A percentile compares a stretch with the other conserved stretches of the same genome.
These are phyloP conservation scores for Beauveria sp. DNA, from an alignment of 2,329 filamentous ascomycete genomes.

Conservation along the genomic window DNA sequence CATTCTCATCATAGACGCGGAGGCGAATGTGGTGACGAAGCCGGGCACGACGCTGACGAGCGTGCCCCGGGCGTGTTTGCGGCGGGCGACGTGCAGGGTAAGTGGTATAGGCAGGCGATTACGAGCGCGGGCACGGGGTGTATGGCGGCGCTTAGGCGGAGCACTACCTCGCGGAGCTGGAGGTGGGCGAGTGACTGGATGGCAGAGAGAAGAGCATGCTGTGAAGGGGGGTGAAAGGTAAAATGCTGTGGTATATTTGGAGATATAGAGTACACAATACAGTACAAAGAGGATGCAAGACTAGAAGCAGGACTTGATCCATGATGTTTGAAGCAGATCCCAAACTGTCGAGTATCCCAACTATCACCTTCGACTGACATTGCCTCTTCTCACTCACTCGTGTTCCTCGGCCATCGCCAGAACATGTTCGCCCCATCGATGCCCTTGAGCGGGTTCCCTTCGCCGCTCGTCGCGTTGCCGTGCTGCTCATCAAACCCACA, in stretches of 20 bases:
- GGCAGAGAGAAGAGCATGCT: neutral
- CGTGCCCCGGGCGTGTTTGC: constrained; percentile 82
- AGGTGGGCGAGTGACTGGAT: constrained; percentile 33
- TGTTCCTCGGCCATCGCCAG: constrained; percentile 3
- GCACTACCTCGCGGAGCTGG: constrained; percentile 77
- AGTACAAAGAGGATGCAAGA: too few relatives aligned
- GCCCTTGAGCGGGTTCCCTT: constrained; percentile 4
- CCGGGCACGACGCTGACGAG: constrained; percentile 85
- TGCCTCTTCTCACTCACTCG: neutral
- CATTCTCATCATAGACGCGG: constrained; percentile 55
- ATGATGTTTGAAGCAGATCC: too few relatives aligned
- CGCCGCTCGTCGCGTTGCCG: constrained; percentile 2
- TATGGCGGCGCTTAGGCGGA: constrained; percentile 90
- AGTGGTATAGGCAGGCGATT: constrained; percentile 94
- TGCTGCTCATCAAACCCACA: constrained; percentile 9
- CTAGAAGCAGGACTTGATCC: too few relatives aligned
- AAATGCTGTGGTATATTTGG: too few relatives aligned
- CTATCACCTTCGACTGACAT: neutral
- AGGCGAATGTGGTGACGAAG: constrained; percentile 85
- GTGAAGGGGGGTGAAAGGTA: neutral
- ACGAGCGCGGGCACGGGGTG: constrained; percentile 85
- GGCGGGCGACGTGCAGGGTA: constrained; percentile 96
- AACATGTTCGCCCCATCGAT: constrained; percentile 7
- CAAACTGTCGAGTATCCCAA: too few relatives aligned
- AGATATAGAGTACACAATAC: too few relatives aligned